phyloP scores from a whole-genome alignment of 2,329 filamentous ascomycete species.

The Cryphonectria naterciae region DNA sequence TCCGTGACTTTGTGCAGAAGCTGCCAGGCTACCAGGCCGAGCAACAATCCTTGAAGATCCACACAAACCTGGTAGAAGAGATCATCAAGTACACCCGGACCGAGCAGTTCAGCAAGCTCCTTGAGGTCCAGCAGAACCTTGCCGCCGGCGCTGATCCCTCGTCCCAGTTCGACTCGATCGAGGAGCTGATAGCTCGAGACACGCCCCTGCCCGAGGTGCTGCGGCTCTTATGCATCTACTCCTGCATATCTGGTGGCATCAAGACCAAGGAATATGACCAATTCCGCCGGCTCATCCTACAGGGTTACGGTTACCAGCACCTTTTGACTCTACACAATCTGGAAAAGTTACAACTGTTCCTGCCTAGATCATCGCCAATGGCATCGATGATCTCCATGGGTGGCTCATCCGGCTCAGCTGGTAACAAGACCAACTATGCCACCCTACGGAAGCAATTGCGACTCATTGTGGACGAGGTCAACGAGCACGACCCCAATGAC shows the following conservation, averaged over 20 bases:
- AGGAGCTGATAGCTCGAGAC: conserved; percentile 91
- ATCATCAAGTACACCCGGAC: conserved; percentile 91
- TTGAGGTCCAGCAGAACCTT: conserved; percentile 95
- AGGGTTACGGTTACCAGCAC: conserved; percentile 95
- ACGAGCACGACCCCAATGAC: conserved; percentile 91
- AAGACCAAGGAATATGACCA: conserved; percentile 86
- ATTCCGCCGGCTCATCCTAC: conserved; percentile 84
- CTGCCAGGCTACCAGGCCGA: conserved; percentile 91
- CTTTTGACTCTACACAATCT: conserved; percentile 85
- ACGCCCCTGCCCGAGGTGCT: conserved; percentile 81
- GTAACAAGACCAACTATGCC: conserved; percentile 86
- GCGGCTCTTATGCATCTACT: conserved; percentile 87
- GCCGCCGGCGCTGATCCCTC: conserved; percentile 88
- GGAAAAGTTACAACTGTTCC: conserved; percentile 86
- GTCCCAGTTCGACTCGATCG: conserved; percentile 86
- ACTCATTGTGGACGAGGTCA: conserved; percentile 94
- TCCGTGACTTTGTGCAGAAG: conserved; percentile 94
- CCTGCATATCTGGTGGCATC: conserved; percentile 85
- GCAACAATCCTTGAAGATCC: conserved; percentile 87
- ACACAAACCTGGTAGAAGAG: conserved; percentile 90
- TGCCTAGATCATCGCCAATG: conserved; percentile 75
- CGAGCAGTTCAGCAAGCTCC: conserved; percentile 82
- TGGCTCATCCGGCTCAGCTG: conserved; percentile 58
- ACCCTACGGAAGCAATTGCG: conserved; percentile 84
- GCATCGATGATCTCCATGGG: conserved; percentile 81